Percentiles rank a stretch among this genome's conserved stretches.
Conservation (phyloP, 2,329 filamentous ascomycete species). For the Albifimbria verrucaria region DNA sequence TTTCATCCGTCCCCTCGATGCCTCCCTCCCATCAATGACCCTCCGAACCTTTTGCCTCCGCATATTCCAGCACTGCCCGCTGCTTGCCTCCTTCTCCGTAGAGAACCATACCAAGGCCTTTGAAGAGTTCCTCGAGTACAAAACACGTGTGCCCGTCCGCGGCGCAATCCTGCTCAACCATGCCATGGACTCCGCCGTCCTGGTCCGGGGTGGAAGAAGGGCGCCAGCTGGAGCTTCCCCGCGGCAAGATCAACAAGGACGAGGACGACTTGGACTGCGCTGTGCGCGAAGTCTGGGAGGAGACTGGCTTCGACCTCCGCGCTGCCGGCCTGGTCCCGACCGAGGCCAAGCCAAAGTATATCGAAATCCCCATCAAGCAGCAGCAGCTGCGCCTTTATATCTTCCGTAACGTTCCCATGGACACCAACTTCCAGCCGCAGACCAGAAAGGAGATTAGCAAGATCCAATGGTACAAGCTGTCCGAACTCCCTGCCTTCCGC, state of each 20-base stretch:
- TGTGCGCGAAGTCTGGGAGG: slow-evolving; percentile 90
- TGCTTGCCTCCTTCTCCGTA: slow-evolving; percentile 76
- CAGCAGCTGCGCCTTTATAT: slow-evolving; percentile 93
- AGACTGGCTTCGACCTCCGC: slow-evolving; percentile 84
- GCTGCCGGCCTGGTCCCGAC: slow-evolving; percentile 72
- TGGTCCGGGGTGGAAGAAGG: slow-evolving; percentile 98
- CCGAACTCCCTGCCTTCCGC: slow-evolving; percentile 78
- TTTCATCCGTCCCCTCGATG: slow-evolving; percentile 89
- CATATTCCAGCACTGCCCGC: slow-evolving; percentile 91
- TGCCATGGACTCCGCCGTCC: slow-evolving; percentile 87
- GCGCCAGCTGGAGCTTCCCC: slow-evolving; percentile 91
- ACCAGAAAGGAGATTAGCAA: slow-evolving; percentile 97
- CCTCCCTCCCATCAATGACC: slow-evolving; percentile 78
- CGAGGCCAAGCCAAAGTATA: slow-evolving; percentile 71
- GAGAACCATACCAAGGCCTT: slow-evolving; percentile 81
- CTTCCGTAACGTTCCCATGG: slow-evolving; percentile 82
- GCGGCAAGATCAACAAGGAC: slow-evolving; percentile 97
- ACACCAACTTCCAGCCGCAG: slow-evolving; percentile 82
- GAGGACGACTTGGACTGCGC: slow-evolving; percentile 93
- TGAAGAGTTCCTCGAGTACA: slow-evolving; percentile 89
- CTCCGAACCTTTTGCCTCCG: slow-evolving; percentile 82
- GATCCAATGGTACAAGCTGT: slow-evolving; percentile 90
- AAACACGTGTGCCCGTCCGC: slow-evolving; percentile 87
- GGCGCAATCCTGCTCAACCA: slow-evolving; percentile 92
- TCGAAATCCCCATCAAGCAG: slow-evolving; percentile 86